phyloP scores from a whole-genome alignment of 1,284 basidiomycete genomes.

The Cerioporus squamosus region DNA sequence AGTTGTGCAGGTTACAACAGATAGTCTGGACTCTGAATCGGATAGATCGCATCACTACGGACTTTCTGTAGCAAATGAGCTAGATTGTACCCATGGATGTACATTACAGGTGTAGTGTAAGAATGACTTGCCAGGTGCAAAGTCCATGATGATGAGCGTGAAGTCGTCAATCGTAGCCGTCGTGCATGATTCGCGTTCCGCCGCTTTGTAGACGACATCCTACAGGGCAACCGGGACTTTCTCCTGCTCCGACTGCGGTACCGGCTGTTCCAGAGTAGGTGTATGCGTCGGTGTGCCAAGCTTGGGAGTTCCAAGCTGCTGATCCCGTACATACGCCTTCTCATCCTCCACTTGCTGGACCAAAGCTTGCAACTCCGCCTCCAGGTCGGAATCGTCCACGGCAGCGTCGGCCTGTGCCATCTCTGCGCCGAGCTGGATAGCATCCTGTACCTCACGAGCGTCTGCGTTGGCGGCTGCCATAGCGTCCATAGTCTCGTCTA shows the following conservation, averaged over 20 bases:
- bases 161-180: neutral
- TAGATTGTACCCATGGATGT: constrained; percentile 15
- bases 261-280: neutral
- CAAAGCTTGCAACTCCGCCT: constrained; percentile 60
- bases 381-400: constrained; percentile 62
- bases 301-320: constrained; percentile 8
- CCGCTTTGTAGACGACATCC: neutral
- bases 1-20: neutral
- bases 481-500: constrained; percentile 87
- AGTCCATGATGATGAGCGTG: neutral
- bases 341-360: constrained; percentile 52
- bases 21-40: too few relatives aligned
- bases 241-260: constrained; percentile 1
- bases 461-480: constrained; percentile 83
- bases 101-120: constrained; percentile 6
- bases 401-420: constrained; percentile 54
- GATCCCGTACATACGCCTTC: constrained; percentile 34
- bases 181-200: neutral
- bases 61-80: constrained; percentile 16
- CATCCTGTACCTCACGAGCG: constrained; percentile 82
- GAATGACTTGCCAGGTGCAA: constrained; percentile 14
- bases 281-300: constrained; percentile 7
- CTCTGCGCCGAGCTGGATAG: constrained; percentile 70
- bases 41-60: too few relatives aligned
- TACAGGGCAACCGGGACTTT: constrained; percentile 1